These are phyloP conservation scores for Typha latifolia DNA, from an alignment of 176 grass and related monocot species.

Conservation along the genomic window DNA sequence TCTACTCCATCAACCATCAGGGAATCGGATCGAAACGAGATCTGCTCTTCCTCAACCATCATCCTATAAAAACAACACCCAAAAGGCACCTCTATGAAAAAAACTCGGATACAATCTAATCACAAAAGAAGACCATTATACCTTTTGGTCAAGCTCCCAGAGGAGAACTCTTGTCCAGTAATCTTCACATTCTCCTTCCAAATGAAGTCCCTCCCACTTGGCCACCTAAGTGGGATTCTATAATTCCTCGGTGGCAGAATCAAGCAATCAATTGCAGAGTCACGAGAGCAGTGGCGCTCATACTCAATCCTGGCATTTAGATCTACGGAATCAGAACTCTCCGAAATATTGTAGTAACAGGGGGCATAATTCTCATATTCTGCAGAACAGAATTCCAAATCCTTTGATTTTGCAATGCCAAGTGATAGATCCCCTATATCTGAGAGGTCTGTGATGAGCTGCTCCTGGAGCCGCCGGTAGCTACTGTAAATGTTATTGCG, in stretches of 20 bases:
- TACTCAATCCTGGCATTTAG: conserved; percentile 44
- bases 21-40: conserved; percentile 80
- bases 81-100: conserved; percentile 12
- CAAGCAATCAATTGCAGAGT: conserved; percentile 43
- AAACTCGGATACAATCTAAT: conserved; percentile 11
- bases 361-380: conserved; percentile 76
- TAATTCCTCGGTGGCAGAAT: conserved; percentile 68
- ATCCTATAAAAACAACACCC: conserved; percentile 47
- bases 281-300: conserved; percentile 54
- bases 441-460: conserved; percentile 71
- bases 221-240: conserved; percentile 82
- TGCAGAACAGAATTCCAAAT: conserved; percentile 50
- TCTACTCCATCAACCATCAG: conserved; percentile 88
- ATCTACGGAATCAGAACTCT: conserved; percentile 68
- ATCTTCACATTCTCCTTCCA: conserved; percentile 99
- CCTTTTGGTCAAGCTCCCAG: conserved; percentile 95
- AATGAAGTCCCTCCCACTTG: conserved; percentile 84
- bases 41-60: conserved; percentile 99
- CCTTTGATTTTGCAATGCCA: conserved; percentile 54
- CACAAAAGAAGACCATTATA: conserved; percentile 10
- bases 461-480: conserved; percentile 78
- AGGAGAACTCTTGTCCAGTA: conserved; percentile 92
- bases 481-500: conserved; percentile 27
- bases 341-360: conserved; percentile 89
- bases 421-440: conserved; percentile 69